Evolutionary conservation across 805 yeast genomes (phyloP), one percentile per base, ranked within the genome.

Genomic region (Saturnispora quitensis): DNA sequence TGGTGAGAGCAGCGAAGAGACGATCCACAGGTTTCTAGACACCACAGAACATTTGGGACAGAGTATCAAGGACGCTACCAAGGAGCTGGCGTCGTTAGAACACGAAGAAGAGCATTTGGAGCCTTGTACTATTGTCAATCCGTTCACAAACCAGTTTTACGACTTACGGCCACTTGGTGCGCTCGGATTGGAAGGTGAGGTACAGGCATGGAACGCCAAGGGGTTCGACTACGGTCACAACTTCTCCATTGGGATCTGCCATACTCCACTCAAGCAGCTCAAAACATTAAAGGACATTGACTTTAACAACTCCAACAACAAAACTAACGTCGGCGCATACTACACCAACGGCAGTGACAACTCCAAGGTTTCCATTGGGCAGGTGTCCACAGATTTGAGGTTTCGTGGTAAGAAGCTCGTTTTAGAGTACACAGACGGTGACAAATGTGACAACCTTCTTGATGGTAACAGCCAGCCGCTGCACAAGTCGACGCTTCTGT

Each of bases 191-290:
- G 68, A 66, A 25, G 65, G 67, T 12, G 54, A 62, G 44, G 56
- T 64, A 4, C 65, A 68, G 55, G 77, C 83, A 24, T 87, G 90
- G 88, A 67, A 73, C 40, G 81, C 90, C 3, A 76, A 75, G 54
- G 95, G 95, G 0, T 76, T 75, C 63, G 93, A 84, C 56, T 78
- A 77, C 59, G 81, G 81, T 27, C 72, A 69, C 46, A 89, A 89
- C 66, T 89, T 84, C 68, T 84, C 91, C 1, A 58, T 85, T 42
- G 84, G 86, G n/a, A 70, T 84, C 3, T 84, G 91, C 59, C 75
- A 86, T 49, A 67, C 81, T n/a, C 79, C 84, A 25, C 60, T 76
- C 42, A 60, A 64, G 46, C 62, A 60, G 9, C 53, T 57, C 3
- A 54, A 56, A 7, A 49, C 49, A 3, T 48, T 63, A n/a, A 58